Base-by-base conservation (phyloP, 2,329 filamentous ascomycete species). In the Stachybotrys echinatus region DNA sequence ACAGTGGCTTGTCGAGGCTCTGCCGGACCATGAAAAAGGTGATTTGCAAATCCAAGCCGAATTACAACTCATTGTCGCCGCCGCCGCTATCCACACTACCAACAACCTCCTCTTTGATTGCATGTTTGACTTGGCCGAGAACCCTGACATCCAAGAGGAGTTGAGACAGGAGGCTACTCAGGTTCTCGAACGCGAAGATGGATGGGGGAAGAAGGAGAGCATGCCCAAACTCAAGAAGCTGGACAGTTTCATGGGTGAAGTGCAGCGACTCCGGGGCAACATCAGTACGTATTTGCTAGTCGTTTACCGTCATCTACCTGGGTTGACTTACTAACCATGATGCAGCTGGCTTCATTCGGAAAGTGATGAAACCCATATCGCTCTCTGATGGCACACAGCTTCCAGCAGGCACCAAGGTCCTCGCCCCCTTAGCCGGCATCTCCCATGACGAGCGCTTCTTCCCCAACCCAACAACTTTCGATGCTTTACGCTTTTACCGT, bases 181-280 rank as follows among this genome's bases (percentile, higher is more conserved):
- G 1, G 66, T 75, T 6, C 58, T 78, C 18, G 61, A 67, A 23
- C 63, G 67, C 2, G 71, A 74, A 6, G 66, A 67, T 4, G 69
- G 67, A 8, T 74, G 71, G 70, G 57, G 61, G 10, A 65, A 56
- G 47, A 76, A 74, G 56, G 69, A 72, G 51, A 72, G 64, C 52
- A 68, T 75, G 65, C 56, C 64, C 21, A 73, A 68, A 52, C 61
- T 76, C 40, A 69, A 69, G 58, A 75, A 74, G 61, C 55, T 75
- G 56, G 74, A 76, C 56, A 75, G 73, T 54, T 76, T 76, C 58
- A 74, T 76, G 63, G 73, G 71, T 53, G 74, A 76, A 56, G 63
- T 65, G 8, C 63, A 65, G 23, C 65, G 73, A 7, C 52, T 72
- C 5, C 62, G 64, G 4, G 71, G 71, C 27, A 74, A 73, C 23